phyloP scores from a whole-genome alignment of 1,284 basidiomycete species.

The Papiliotrema fonsecae region DNA sequence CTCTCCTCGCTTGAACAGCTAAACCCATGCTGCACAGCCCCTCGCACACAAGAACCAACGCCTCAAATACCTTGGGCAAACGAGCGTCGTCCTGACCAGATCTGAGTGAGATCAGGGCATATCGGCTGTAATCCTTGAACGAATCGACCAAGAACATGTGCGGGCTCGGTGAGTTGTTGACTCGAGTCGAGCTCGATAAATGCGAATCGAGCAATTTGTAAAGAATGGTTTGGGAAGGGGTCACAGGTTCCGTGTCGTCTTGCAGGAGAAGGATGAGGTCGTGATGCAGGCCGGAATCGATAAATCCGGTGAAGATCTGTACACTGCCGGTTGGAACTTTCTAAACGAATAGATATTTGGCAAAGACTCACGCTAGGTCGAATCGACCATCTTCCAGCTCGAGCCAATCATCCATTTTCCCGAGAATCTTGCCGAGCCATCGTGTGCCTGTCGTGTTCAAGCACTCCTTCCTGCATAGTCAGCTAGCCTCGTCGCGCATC shows the following conservation, averaged over 20 bases:
- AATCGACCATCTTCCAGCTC: slow-evolving; percentile 66
- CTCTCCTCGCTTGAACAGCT: slow-evolving; percentile 47
- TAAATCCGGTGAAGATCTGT: slow-evolving; percentile 48
- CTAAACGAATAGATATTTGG: neutral
- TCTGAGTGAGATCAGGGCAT: slow-evolving; percentile 23
- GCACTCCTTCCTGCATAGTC: slow-evolving; percentile 12
- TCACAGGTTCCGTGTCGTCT: slow-evolving; percentile 59
- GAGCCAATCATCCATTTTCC: slow-evolving; percentile 58
- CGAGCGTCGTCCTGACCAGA: slow-evolving; percentile 35
- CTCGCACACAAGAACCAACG: slow-evolving; percentile 69
- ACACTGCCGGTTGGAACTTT: slow-evolving; percentile 40
- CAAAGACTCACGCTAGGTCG: slow-evolving; percentile 59
- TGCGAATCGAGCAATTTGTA: slow-evolving; percentile 80
- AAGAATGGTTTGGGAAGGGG: slow-evolving; percentile 75
- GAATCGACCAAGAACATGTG: slow-evolving; percentile 19
- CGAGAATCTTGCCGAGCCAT: slow-evolving; percentile 51
- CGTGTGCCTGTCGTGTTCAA: slow-evolving; percentile 17
- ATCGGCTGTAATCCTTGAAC: slow-evolving; percentile 20
- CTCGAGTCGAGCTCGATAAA: slow-evolving; percentile 47
- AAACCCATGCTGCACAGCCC: slow-evolving; percentile 66
- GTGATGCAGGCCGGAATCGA: slow-evolving; percentile 44
- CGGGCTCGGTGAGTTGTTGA: slow-evolving; percentile 7
- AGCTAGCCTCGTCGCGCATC: neutral
- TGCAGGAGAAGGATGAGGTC: slow-evolving; percentile 40
- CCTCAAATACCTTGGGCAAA: slow-evolving; percentile 63